These are phyloP conservation scores for Metschnikowia chrysomelidarum DNA, from an alignment of 805 yeast species.

Conservation along the genomic window DNA sequence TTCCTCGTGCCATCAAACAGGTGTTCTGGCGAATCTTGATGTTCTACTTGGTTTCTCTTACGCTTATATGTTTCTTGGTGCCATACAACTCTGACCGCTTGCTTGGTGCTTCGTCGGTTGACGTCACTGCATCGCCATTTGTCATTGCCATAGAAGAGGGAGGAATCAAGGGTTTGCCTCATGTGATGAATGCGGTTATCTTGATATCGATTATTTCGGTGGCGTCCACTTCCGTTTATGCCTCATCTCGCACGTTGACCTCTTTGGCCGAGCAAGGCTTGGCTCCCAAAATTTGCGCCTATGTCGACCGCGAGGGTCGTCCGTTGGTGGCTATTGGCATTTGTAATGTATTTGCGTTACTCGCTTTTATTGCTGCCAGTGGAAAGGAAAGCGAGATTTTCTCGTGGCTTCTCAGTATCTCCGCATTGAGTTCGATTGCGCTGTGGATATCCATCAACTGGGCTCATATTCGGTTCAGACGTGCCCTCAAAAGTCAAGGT, in stretches of 20 bases:
- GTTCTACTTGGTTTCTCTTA: conserved; percentile 60
- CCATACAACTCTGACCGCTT: conserved; percentile 51
- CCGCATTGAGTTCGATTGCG: conserved; percentile 74
- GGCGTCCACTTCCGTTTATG: conserved; percentile 71
- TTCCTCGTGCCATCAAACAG: conserved; percentile 76
- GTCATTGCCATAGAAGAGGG: conserved; percentile 68
- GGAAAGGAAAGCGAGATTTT: conserved; percentile 56
- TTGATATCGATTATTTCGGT: conserved; percentile 67
- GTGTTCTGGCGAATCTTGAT: conserved; percentile 78
- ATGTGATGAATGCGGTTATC: conserved; percentile 67
- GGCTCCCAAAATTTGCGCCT: conserved; percentile 60
- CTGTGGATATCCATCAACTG: conserved; percentile 77
- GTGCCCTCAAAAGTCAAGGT: conserved; percentile 56
- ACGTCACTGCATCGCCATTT: conserved; percentile 72
- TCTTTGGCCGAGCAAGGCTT: conserved; percentile 65
- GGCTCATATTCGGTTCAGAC: conserved; percentile 62
- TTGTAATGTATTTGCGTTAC: conserved; percentile 53
- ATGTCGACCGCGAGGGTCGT: conserved; percentile 75
- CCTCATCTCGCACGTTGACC: conserved; percentile 55
- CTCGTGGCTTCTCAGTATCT: conserved; percentile 73
- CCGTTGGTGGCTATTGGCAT: conserved; percentile 66
- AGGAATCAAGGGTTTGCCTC: conserved; percentile 62
- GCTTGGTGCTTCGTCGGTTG: conserved; percentile 48
- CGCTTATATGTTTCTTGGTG: conserved; percentile 64
- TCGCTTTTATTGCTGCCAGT: conserved; percentile 65